These are phyloP conservation scores for Acmispon strigosus DNA, from an alignment of 306 rosid genomes.

Conservation along the genomic window DNA sequence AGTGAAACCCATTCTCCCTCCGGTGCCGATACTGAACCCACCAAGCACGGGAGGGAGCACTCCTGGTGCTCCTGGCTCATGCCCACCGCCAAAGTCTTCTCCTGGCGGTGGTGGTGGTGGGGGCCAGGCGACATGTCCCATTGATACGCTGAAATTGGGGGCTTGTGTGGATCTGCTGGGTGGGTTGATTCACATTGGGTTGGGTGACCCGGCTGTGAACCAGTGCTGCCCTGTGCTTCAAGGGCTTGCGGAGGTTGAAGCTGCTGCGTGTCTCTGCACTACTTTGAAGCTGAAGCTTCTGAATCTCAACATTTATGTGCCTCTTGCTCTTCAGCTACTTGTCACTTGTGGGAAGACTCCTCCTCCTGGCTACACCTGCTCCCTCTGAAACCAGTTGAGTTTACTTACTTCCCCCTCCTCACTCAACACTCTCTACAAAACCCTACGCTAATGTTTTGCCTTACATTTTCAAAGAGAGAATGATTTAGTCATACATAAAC, in stretches of 20 bases:
- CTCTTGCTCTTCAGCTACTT: slow-evolving; percentile 89
- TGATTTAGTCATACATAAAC: too few relatives aligned
- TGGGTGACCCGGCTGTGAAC: slow-evolving; percentile 71
- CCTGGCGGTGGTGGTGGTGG: too few relatives aligned
- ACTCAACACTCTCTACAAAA: background rate
- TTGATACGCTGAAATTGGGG: slow-evolving; percentile 75
- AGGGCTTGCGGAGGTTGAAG: slow-evolving; percentile 75
- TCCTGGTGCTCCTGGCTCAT: background rate
- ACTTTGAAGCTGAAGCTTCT: slow-evolving; percentile 79
- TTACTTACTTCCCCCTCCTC: too few relatives aligned
- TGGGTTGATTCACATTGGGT: slow-evolving; percentile 66
- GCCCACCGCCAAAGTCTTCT: slow-evolving; percentile 39
- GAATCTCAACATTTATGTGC: slow-evolving; percentile 75
- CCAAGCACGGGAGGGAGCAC: slow-evolving; percentile 12
- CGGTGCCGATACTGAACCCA: background rate
- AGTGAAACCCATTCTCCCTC: too few relatives aligned
- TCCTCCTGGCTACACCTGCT: slow-evolving; percentile 96
- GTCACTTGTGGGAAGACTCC: slow-evolving; percentile 86
- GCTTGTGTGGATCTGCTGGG: slow-evolving; percentile 84
- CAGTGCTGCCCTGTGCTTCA: slow-evolving; percentile 72
- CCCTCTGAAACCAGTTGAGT: slow-evolving; percentile 52
- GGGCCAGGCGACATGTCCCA: slow-evolving; percentile 56
- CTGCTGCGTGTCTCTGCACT: slow-evolving; percentile 90
- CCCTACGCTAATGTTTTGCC: background rate
- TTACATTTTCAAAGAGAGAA: background rate